Evolutionary conservation across 73 alveolate genomes (phyloP), one percentile per base, ranked within the genome.

Genomic region (Symbiodinium natans): DNA sequence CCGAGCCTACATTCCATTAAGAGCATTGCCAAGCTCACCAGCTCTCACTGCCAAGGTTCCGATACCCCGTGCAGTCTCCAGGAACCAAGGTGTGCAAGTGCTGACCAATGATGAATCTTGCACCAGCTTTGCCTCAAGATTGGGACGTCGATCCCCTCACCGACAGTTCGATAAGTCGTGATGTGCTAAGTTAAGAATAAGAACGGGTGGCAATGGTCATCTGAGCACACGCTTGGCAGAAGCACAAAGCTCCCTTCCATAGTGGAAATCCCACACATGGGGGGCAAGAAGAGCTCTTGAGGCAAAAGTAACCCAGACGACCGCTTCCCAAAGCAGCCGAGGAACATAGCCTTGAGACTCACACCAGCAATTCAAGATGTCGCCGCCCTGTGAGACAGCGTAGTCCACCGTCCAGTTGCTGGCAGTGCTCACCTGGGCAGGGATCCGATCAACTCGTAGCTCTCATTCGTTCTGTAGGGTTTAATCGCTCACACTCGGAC

Each of bases 331-430:
- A 42, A 27, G 34, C 46, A 0, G 43, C 93, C 93, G 11, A 86
- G 93, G 82, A 11, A 34, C 93, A 48, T 86, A 86, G 68, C 93
- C 93, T 21, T 48, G 82, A 29, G 93, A 86, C 36, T 86, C 93
- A 36, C 93, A 86, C 93, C 93, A 86, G 83, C 93, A 86, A 82
- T 54, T 86, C 46, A 86, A 52, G 39, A 86, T 86, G 39, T 86
- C 82, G 54, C 93, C 93, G 21, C 93, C 93, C 39, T 86, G n/a
- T 83, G 71, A 31, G 6, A 7, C 82, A 2, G 93, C 93, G 19
- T 48, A 86, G 54, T 31, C 56, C 83, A 21, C 31, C 40, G 93
- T 86, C 93, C 93, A 86, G 82, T 86, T 86, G 93, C 82, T 82
- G 1, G 93, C 93, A 23, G 56, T 75, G 56, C 56, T 86, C 56